Evolutionary conservation across 768 basidiomycete genomes (phyloP), one percentile per base, ranked within the genome.

Genomic region (Psilocybe sp.): DNA sequence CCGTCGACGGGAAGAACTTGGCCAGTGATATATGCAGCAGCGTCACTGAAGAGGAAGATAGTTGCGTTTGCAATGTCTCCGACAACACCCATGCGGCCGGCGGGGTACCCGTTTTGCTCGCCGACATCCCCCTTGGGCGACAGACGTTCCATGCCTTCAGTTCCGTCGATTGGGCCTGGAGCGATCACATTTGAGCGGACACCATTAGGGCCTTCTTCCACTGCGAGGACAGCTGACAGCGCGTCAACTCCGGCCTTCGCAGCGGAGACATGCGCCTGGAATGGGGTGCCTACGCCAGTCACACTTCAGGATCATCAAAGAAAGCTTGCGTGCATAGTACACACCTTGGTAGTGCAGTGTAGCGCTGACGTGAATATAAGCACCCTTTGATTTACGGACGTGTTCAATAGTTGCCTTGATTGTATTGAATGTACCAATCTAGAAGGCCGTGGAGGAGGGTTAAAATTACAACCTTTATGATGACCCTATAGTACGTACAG

Each of bases 221-320:
- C 81, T 1, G 95, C 93, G 20, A 98, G 69, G 2, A 91, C 93
- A 1, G 78, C 76, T 47, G 89, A 91, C 5, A 94, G 74, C 0
- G 94, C 92, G 63, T 99, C 95, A 33, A 98, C 82, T 14, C 80
- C 96, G 0, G 96, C 94, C 67, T 98, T 99, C 18, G 95, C 95
- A 8, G 94, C 91, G 11, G 91, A 92, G 11, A 96, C 92, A 60
- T 98, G 96, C 7, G 82, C 92, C 69, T 98, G 95, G 66, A 84
- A 91, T 0, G 91, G 89, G 7, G 84, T 83, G 10, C 75, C 91
- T 89, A 59, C 46, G 52, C 52, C 23, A 7, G 23, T 28, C 3
- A 28, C 56, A 56, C 44, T 57, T 55, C 52, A 53, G 49, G 56
- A 62, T 44, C 28, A 20, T 23, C 28, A 20, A n/a, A 36, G 50